Evolutionary conservation across 2,329 filamentous ascomycete genomes (phyloP), one percentile per base, ranked within the genome.

Genomic region (Pseudopithomyces maydicus): DNA sequence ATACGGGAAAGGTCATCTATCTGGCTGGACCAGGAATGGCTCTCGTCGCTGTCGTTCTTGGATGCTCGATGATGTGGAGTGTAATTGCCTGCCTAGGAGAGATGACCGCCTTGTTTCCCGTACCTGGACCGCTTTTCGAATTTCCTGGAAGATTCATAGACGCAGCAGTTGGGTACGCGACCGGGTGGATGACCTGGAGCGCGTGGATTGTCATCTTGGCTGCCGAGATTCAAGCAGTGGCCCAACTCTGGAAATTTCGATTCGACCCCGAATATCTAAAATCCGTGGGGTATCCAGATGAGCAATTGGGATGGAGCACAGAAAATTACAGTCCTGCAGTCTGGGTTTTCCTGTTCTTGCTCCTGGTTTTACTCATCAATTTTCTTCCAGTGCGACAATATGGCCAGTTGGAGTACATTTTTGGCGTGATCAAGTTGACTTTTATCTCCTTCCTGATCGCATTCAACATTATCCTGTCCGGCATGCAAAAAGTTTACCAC

Each of bases 121-220:
- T 97, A 17, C 90, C 92, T 29, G 93, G 93, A 41, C 95, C 92
- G 1, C 96, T 97, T 68, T 90, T 92, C 2, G 88, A 91, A 8
- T 97, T 92, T 78, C 93, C 92, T 10, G 96, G 91, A 22, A 86
- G 93, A 12, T 97, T 97, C 68, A 78, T 97, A 17, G 92, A 97
- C 70, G 73, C 78, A 65, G 76, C 76, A 26, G 71, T 80, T 19
- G 79, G 78, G 33, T 80, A 78, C 65, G 77, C 78, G 1, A 75
- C 74, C 15, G 79, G 77, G 2, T 81, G 79, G 79, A 79, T 80
- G 63, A 69, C 75, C 23, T 80, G 78, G 78, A 92, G 92, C 1
- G 92, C 92, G 0, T 96, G 91, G 91, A 91, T 91, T 0, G 95
- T 96, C 69, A 90, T 91, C 43, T 92, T 96, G 7, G 58, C 66